Percentiles rank a stretch among this genome's conserved stretches.
phyloP scores from a whole-genome alignment of 2,329 filamentous ascomycete species.

The Corniculantispora saksenae region DNA sequence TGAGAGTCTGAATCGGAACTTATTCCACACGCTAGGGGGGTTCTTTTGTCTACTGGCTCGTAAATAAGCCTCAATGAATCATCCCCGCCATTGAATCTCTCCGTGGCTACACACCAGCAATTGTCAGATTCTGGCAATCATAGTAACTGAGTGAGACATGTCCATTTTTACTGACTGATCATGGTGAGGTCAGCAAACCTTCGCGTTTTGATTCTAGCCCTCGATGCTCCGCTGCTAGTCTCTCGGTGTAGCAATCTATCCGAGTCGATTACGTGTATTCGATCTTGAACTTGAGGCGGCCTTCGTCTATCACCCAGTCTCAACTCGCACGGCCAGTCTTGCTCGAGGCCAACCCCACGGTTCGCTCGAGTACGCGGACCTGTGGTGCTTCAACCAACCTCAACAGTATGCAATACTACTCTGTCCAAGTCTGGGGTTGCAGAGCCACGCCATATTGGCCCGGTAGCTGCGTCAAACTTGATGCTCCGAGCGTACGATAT shows the following conservation, averaged over 20 bases:
- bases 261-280: not conserved
- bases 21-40: not conserved
- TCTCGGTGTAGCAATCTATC: not conserved
- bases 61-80: not conserved
- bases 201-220: not conserved
- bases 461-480: not conserved
- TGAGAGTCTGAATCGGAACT: not conserved
- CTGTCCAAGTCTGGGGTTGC: not conserved
- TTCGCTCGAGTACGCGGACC: not conserved
- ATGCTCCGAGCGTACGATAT: not conserved
- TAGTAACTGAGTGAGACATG: not conserved
- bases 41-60: not conserved
- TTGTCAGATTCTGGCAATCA: not conserved
- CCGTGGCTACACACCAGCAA: not conserved
- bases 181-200: slow-evolving; percentile 1
- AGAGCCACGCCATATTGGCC: too few relatives aligned
- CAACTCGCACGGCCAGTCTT: not conserved
- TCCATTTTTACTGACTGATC: slow-evolving; percentile 2
- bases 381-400: not conserved
- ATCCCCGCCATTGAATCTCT: not conserved
- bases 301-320: not conserved
- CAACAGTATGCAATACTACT: not conserved
- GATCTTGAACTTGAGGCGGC: not conserved
- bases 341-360: not conserved
- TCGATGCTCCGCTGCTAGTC: not conserved